Conservation (phyloP, 257 asterid species). For the Anisodus tanguticus region DNA sequence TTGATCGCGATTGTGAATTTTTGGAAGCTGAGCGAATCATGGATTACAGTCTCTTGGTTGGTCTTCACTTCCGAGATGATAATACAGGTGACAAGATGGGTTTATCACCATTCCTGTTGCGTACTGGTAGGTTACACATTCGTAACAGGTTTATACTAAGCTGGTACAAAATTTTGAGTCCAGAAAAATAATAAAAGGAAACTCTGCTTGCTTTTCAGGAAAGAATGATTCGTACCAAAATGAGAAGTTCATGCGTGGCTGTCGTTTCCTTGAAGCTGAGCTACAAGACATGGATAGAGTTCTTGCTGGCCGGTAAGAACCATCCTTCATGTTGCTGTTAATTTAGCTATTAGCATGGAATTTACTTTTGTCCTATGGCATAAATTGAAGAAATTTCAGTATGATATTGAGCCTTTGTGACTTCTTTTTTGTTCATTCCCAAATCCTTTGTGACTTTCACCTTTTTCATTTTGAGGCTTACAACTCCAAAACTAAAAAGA, state of each 20-base stretch:
- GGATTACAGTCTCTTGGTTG: slow-evolving; percentile 96
- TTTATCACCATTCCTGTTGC: slow-evolving; percentile 77
- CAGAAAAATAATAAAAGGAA: slow-evolving; percentile 32
- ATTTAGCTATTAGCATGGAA: not conserved
- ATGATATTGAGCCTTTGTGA: not conserved
- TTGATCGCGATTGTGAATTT: slow-evolving; percentile 86
- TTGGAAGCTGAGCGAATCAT: slow-evolving; percentile 83
- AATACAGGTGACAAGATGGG: slow-evolving; percentile 90
- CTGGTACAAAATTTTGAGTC: slow-evolving; percentile 9
- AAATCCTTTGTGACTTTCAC: not conserved
- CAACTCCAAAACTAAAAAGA: not conserved
- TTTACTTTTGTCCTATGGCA: not conserved
- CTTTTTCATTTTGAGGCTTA: not conserved
- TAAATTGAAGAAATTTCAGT: not conserved
- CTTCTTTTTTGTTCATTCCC: not conserved
- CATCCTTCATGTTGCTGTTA: slow-evolving; percentile 21
- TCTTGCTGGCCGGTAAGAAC: slow-evolving; percentile 70
- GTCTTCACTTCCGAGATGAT: slow-evolving; percentile 91
- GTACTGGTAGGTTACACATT: slow-evolving; percentile 59
- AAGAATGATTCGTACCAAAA: slow-evolving; percentile 70
- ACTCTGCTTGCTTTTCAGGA: slow-evolving; percentile 51
- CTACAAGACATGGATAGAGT: slow-evolving; percentile 90
- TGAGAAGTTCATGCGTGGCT: slow-evolving; percentile 92
- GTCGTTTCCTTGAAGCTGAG: slow-evolving; percentile 97
- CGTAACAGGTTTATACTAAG: not conserved